Conservation (phyloP, 2,329 filamentous ascomycete species). For the Colletotrichum chlorophyti region DNA sequence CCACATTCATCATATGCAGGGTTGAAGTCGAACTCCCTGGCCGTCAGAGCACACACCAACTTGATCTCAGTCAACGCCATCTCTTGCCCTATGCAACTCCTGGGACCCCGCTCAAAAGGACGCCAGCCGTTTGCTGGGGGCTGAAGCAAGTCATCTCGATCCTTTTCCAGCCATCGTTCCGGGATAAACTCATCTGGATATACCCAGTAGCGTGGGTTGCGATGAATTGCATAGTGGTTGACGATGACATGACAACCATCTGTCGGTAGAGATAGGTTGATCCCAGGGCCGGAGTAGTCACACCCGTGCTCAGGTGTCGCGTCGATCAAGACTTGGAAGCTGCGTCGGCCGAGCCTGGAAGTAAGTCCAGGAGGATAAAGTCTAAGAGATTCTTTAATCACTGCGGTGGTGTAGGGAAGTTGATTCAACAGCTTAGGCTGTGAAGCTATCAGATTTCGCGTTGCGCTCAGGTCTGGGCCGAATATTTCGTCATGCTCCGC, state of each 20-base stretch:
- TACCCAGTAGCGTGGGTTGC: slow-evolving; percentile 46
- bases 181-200: slow-evolving; percentile 47
- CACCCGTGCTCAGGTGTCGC: too few species aligned
- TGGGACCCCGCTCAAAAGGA: slow-evolving; percentile 58
- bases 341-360: slow-evolving; percentile 41
- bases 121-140: slow-evolving; percentile 54
- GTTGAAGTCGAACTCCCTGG: slow-evolving; percentile 57
- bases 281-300: too few species aligned
- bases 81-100: slow-evolving; percentile 64
- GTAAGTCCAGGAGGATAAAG: slow-evolving; percentile 56
- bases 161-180: slow-evolving; percentile 46
- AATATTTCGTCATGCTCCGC: slow-evolving; percentile 60
- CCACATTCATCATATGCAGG: slow-evolving; percentile 44
- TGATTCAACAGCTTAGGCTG: slow-evolving; percentile 1
- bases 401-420: slow-evolving; percentile 41
- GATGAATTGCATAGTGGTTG: slow-evolving; percentile 40
- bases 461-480: slow-evolving; percentile 34
- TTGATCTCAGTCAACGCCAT: slow-evolving; percentile 60
- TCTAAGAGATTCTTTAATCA: slow-evolving; percentile 61
- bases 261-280: slow-evolving; percentile 46
- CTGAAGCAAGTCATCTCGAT: slow-evolving; percentile 39
- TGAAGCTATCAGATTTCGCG: neutral
- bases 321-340: slow-evolving; percentile 40
- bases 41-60: slow-evolving; percentile 54
- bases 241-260: slow-evolving; percentile 39